Evolutionary conservation across 2,329 filamentous ascomycete species (phyloP), one percentile per base, ranked within the genome.

Genomic region (Epichloe sp.): DNA sequence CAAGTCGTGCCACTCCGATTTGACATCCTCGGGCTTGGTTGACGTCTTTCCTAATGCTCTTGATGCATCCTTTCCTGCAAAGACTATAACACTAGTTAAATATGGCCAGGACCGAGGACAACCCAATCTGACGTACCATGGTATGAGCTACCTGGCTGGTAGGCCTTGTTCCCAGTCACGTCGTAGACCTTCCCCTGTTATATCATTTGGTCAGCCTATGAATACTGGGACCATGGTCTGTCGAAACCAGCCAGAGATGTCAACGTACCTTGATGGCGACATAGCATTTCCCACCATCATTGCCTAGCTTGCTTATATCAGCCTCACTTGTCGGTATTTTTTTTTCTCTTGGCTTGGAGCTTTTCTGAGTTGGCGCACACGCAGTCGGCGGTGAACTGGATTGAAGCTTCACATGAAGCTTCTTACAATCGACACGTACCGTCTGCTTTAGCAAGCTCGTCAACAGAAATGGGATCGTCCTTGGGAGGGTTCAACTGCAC

Each of bases 31-130:
- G 5, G 77, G 68, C 66, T 95, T 94, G 47, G 90, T 82, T 7
- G 89, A 95, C 1, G 88, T 93, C 66, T 83, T 83, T 11, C 82
- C 93, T 2, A 98, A 78, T 6, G 89, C 93, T 55, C 88, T 82
- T n/a, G 93, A 97, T 26, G 93, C 86, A 63, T 98, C 94, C 64
- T 95, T 95, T 55, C 93, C 93, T 2, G 88, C 86, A 64, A 98
- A 98, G 19, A 96, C 93, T 98, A 58, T 42, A 44, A 38, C 7
- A 17, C 19, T 36, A 5, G 42, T 50, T 19, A 41, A 42, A 21
- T 14, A 8, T 41, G 26, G 36, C 48, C 14, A 51, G 47, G 23
- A 7, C 35, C 31, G 6, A 34, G 23, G 19, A 14, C 19, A n/a
- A 52, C 50, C 48, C 47, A 14, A 34, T 26, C 5, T 5, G 23